A percentile compares a stretch with the other conserved stretches of the same genome.
Conservation (phyloP, 257 asterid species). For the Gentiana macrophylla region DNA sequence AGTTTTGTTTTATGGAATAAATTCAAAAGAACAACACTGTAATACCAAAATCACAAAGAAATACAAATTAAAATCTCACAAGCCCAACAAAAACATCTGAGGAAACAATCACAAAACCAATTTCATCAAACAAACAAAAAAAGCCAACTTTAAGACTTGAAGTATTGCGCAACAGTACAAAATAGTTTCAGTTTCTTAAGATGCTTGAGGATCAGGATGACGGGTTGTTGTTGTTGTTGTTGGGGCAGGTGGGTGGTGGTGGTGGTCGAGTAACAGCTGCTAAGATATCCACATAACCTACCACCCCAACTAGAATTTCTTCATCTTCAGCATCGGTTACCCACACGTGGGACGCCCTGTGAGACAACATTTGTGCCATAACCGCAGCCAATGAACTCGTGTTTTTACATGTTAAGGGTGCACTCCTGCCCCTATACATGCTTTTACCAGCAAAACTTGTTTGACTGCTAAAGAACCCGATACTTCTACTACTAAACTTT, state of each 20-base stretch:
- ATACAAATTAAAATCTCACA: no score
- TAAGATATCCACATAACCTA: constrained; percentile 80
- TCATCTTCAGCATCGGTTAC: constrained; percentile 74
- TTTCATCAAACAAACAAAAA: no score
- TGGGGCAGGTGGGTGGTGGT: constrained; percentile 8
- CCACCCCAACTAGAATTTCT: constrained; percentile 74
- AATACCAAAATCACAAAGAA: no score
- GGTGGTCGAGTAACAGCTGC: constrained; percentile 71
- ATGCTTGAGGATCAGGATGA: constrained; percentile 29
- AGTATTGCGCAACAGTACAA: not conserved
- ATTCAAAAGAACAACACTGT: no score
- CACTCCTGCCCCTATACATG: constrained; percentile 86
- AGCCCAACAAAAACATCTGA: no score
- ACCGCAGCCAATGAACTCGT: constrained; percentile 89
- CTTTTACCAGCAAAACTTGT: constrained; percentile 48
- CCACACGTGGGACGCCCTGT: constrained; percentile 92
- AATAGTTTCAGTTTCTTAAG: constrained; percentile 12
- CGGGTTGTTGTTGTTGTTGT: no score
- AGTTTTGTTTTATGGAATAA: no score
- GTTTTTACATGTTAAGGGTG: constrained; percentile 78
- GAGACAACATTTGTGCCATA: constrained; percentile 98
- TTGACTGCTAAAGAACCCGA: constrained; percentile 54
- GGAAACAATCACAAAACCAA: no score
- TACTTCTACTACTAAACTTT: constrained; percentile 69
- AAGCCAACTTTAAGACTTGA: no score